A percentile compares a stretch with the other conserved stretches of the same genome.
These are phyloP conservation scores for Thraustochytrium sp. DNA, from an alignment of 352 stramenopile genomes.

Conservation along the genomic window DNA sequence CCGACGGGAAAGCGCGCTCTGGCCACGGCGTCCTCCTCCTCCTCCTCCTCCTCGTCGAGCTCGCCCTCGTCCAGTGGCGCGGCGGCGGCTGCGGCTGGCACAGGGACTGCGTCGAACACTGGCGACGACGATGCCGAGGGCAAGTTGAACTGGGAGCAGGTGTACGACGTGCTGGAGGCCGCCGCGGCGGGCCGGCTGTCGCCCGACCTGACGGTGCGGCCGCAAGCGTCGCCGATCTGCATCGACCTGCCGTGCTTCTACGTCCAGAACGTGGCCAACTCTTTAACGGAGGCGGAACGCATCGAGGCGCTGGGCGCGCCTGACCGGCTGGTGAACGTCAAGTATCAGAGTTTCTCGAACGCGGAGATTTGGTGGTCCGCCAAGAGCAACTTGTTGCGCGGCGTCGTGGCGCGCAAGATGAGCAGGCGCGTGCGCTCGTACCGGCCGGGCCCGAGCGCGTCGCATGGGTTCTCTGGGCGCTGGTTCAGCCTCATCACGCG, in stretches of 20 bases:
- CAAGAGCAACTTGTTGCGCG: neutral
- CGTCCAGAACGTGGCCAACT: neutral
- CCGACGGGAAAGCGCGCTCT: no score
- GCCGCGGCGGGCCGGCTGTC: neutral
- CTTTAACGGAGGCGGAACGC: neutral
- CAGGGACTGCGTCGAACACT: no score
- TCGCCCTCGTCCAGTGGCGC: no score
- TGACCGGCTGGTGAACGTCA: neutral
- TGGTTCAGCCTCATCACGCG: neutral
- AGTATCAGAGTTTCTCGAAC: slow-evolving; percentile 28
- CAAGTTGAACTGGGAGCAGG: neutral
- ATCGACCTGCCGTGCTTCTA: neutral
- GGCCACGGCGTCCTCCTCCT: no score
- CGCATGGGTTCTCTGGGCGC: neutral
- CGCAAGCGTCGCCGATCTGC: slow-evolving; percentile 28
- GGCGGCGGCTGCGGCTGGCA: no score
- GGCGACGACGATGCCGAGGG: no score
- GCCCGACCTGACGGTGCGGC: neutral
- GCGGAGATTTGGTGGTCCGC: slow-evolving; percentile 29
- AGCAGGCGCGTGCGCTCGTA: neutral
- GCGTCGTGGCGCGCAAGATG: slow-evolving; percentile 34
- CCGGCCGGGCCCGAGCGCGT: neutral
- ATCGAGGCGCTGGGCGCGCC: neutral
- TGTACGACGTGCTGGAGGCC: neutral
- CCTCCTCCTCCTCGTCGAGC: no score